phyloP scores from a whole-genome alignment of 2,329 filamentous ascomycete genomes.

The Hypoxylon sp. region DNA sequence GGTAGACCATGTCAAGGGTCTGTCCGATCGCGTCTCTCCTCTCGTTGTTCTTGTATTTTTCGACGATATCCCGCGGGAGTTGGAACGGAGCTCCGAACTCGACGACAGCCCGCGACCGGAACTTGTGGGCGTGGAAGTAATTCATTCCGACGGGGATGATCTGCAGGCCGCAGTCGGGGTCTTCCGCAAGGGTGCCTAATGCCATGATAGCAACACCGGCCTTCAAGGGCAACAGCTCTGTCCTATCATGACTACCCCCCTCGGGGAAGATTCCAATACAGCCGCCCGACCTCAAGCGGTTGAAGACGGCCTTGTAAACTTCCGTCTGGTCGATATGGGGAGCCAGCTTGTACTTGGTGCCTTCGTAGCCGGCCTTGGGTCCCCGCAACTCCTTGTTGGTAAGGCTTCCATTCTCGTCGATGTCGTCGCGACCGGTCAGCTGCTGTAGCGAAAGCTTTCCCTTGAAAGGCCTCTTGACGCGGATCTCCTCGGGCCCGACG shows the following conservation, averaged over 20 bases:
- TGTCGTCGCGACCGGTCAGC: conserved; percentile 80
- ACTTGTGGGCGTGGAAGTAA: conserved; percentile 99
- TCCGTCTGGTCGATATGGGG: conserved; percentile 93
- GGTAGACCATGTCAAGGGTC: conserved; percentile 85
- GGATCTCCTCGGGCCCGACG: conserved; percentile 78
- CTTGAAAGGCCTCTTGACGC: conserved; percentile 88
- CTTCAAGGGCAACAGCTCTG: conserved; percentile 90
- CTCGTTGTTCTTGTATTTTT: conserved; percentile 84
- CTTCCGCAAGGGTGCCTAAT: conserved; percentile 83
- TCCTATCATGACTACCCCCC: conserved; percentile 93
- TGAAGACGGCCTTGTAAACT: conserved; percentile 93
- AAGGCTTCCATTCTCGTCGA: conserved; percentile 71
- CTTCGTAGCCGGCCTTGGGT: conserved; percentile 69
- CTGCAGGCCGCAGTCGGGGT: conserved; percentile 86
- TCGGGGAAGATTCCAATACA: conserved; percentile 98
- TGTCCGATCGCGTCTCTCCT: conserved; percentile 86
- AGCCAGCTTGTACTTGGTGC: conserved; percentile 84
- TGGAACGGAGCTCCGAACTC: conserved; percentile 94
- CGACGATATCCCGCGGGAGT: conserved; percentile 80
- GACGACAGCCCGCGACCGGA: conserved; percentile 92
- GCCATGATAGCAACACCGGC: conserved; percentile 99
- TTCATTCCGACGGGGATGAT: conserved; percentile 99
- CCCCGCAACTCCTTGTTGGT: conserved; percentile 62
- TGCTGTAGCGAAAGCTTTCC: conserved; percentile 77
- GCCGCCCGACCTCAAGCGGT: conserved; percentile 79